Evolutionary conservation across 1,284 basidiomycete species (phyloP).

Genomic region (Kalmanozyma brasiliensis): DNA sequence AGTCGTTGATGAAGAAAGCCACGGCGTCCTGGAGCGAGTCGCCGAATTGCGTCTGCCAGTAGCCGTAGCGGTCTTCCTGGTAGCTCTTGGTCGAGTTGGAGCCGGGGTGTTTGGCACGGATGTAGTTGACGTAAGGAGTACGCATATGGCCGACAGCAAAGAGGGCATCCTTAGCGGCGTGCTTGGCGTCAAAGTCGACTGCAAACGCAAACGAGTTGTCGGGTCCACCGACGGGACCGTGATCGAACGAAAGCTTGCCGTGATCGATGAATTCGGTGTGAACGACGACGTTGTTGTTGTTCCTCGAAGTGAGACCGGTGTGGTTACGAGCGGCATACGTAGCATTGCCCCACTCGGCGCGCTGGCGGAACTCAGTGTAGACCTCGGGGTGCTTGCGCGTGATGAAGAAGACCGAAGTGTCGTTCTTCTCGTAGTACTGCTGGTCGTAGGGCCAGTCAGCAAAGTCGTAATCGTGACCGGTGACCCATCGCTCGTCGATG

Average conservation of each 20-base stretch:
- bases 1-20: slow-evolving; percentile 72
- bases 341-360: slow-evolving; percentile 65
- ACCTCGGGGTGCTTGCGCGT: slow-evolving; percentile 53
- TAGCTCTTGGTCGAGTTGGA: slow-evolving; percentile 51
- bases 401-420: slow-evolving; percentile 55
- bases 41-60: slow-evolving; percentile 60
- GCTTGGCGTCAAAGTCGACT: slow-evolving; percentile 57
- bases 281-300: slow-evolving; percentile 64
- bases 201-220: slow-evolving; percentile 64
- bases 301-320: slow-evolving; percentile 51
- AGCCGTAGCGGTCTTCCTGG: slow-evolving; percentile 62
- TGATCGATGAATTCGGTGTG: slow-evolving; percentile 58
- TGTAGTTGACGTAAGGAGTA: slow-evolving; percentile 61
- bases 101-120: slow-evolving; percentile 44
- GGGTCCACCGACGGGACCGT: slow-evolving; percentile 53
- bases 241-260: slow-evolving; percentile 56
- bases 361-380: slow-evolving; percentile 63
- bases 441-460: slow-evolving; percentile 53
- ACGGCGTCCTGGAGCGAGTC: slow-evolving; percentile 68
- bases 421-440: slow-evolving; percentile 46
- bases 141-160: slow-evolving; percentile 62
- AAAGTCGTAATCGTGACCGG: slow-evolving; percentile 64
- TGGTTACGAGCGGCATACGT: slow-evolving; percentile 58
- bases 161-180: slow-evolving; percentile 51
- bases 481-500: slow-evolving; percentile 63